phyloP scores from a whole-genome alignment of 1,139 yeast species.

The Yamadazyma siamensis region DNA sequence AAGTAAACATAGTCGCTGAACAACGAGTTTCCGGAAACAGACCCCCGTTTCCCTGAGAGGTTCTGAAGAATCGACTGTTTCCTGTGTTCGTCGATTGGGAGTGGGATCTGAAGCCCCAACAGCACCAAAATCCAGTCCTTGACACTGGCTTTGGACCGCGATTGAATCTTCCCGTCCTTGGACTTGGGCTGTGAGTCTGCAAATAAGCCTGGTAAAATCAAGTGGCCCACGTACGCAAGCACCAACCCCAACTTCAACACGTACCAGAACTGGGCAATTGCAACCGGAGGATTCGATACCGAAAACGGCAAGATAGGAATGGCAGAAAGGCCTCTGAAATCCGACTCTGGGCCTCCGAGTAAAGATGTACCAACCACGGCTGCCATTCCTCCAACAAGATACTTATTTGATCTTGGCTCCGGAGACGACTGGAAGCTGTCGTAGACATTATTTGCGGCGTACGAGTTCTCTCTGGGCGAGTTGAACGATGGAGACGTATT shows the following conservation, averaged over 20 bases:
- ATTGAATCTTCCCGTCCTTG: background rate
- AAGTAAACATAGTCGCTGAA: conserved; percentile 28
- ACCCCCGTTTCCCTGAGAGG: conserved; percentile 22
- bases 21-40: conserved; percentile 16
- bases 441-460: background rate
- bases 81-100: conserved; percentile 15
- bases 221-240: conserved; percentile 22
- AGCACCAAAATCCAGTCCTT: conserved; percentile 25
- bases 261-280: conserved; percentile 24
- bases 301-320: conserved; percentile 32
- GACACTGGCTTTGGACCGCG: conserved; percentile 2
- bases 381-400: conserved; percentile 55
- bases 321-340: conserved; percentile 37
- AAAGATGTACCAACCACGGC: conserved; percentile 48
- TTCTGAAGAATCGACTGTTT: conserved; percentile 18
- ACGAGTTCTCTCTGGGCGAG: conserved; percentile 1
- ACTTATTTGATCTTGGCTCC: conserved; percentile 23
- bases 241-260: conserved; percentile 25
- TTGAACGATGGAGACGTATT: conserved; percentile 2
- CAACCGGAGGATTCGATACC: conserved; percentile 22
- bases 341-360: conserved; percentile 33
- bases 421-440: conserved; percentile 1
- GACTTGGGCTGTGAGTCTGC: conserved; percentile 6
- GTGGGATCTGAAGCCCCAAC: conserved; percentile 31
- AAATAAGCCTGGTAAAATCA: conserved; percentile 23